Conservation (phyloP, 1,284 basidiomycete genomes). For the Heterobasidion irregulare region DNA sequence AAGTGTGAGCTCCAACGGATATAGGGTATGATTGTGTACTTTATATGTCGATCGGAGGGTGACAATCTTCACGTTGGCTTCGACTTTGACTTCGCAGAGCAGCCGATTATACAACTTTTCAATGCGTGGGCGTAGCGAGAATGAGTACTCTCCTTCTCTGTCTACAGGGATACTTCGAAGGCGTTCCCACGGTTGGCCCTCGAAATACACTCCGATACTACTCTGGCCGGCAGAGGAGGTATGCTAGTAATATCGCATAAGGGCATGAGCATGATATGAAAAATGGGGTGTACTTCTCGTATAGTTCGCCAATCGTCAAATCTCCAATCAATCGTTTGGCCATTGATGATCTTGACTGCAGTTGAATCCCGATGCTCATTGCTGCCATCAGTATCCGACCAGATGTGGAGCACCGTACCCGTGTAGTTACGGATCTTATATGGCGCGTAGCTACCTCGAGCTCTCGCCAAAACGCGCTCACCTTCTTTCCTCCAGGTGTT, state of each 20-base stretch:
- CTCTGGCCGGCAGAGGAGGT: constrained; percentile 71
- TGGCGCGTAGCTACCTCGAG: constrained; percentile 84
- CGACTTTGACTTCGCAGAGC: constrained; percentile 85
- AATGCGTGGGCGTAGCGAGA: constrained; percentile 75
- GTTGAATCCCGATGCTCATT: constrained; percentile 35
- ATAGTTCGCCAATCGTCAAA: constrained; percentile 96
- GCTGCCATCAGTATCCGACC: constrained; percentile 67
- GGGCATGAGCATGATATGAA: neutral
- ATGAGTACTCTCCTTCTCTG: constrained; percentile 88
- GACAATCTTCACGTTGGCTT: constrained; percentile 93
- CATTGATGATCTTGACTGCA: constrained; percentile 57
- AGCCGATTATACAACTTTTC: constrained; percentile 78
- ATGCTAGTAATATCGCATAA: constrained; percentile 42
- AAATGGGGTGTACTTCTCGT: constrained; percentile 65
- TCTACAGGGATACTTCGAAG: constrained; percentile 89
- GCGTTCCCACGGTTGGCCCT: constrained; percentile 89
- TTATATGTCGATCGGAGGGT: constrained; percentile 93
- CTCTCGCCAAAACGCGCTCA: constrained; percentile 64
- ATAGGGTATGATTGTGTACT: constrained; percentile 87
- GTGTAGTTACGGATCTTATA: constrained; percentile 92
- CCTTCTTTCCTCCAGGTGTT: constrained; percentile 71
- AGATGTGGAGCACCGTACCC: constrained; percentile 74
- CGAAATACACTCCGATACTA: constrained; percentile 76
- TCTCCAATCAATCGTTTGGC: constrained; percentile 85
- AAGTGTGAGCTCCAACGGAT: constrained; percentile 90